phyloP scores from a whole-genome alignment of 2,329 filamentous ascomycete species.

The Neopestalotiopsis rosae region DNA sequence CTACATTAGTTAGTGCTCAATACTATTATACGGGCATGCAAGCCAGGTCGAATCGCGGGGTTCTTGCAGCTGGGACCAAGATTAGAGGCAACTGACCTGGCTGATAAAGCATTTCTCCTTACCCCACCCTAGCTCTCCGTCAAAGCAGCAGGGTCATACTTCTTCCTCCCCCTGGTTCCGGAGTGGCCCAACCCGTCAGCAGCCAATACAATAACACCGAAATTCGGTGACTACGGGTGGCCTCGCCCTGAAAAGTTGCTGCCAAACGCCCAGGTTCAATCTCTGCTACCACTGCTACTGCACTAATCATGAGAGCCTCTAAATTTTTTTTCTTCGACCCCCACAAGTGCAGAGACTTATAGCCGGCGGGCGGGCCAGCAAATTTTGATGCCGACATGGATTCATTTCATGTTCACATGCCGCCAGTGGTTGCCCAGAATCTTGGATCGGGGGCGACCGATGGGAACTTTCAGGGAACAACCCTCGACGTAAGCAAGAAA shows the following conservation, averaged over 20 bases:
- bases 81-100: not conserved
- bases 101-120: not conserved
- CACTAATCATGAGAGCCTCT: not conserved
- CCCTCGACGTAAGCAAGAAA: not conserved
- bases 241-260: not conserved
- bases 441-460: conserved; percentile 4
- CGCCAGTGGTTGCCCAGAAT: not conserved
- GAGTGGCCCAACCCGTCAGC: not conserved
- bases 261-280: not conserved
- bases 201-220: conserved; percentile 14
- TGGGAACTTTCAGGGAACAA: not conserved
- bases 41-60: not conserved
- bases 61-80: not conserved
- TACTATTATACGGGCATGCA: not conserved
- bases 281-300: not conserved
- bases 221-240: conserved; percentile 3
- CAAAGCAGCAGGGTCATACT: not conserved
- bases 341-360: not conserved
- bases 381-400: not conserved
- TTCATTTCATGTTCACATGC: conserved; percentile 12
- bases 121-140: not conserved
- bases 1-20: not conserved
- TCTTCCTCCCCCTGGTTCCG: not conserved
- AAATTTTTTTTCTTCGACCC: not conserved
- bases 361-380: not conserved